Evolutionary conservation across 345 rosid genomes (phyloP).

Genomic region (Aethionema arabicum): DNA sequence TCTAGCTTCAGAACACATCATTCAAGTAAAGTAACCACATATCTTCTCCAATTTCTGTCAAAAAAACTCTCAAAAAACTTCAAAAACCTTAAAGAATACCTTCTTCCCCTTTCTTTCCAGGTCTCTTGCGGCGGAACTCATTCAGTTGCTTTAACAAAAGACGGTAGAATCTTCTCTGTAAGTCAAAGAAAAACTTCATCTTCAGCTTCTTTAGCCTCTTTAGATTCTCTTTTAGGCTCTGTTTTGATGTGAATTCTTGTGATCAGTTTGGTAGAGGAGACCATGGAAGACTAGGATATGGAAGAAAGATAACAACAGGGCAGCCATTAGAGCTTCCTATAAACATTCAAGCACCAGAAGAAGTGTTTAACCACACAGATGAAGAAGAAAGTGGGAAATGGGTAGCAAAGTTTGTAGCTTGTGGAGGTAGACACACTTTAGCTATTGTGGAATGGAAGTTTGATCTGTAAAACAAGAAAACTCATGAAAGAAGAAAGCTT

Average conservation of each 20-base stretch:
- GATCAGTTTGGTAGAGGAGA: conserved; percentile 95
- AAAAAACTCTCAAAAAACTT: background rate
- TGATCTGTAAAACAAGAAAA: conserved; percentile 29
- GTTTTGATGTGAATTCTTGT: background rate
- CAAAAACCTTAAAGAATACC: conserved; percentile 10
- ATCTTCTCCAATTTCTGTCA: background rate
- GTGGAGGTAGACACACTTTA: conserved; percentile 94
- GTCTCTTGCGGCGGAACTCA: conserved; percentile 99
- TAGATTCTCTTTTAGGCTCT: background rate
- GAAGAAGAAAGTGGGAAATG: conserved; percentile 62
- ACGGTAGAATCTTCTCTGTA: conserved; percentile 89
- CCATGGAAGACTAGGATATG: conserved; percentile 93
- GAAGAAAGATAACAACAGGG: conserved; percentile 86
- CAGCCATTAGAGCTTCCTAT: conserved; percentile 90
- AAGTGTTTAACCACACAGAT: conserved; percentile 33
- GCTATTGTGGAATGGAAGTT: conserved; percentile 77
- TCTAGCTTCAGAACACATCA: conserved; percentile 71
- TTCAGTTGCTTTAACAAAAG: conserved; percentile 87
- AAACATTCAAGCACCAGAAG: conserved; percentile 51
- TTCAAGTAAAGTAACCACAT: conserved; percentile 53
- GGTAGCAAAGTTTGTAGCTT: conserved; percentile 76
- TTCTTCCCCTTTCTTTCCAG: conserved; percentile 38
- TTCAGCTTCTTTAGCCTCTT: too few relatives aligned
- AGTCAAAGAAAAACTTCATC: conserved; percentile 31
- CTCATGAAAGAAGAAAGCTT: conserved; percentile 8